Conservation (phyloP, 176 grass and related monocot genomes). For the Triticum monococcum region DNA sequence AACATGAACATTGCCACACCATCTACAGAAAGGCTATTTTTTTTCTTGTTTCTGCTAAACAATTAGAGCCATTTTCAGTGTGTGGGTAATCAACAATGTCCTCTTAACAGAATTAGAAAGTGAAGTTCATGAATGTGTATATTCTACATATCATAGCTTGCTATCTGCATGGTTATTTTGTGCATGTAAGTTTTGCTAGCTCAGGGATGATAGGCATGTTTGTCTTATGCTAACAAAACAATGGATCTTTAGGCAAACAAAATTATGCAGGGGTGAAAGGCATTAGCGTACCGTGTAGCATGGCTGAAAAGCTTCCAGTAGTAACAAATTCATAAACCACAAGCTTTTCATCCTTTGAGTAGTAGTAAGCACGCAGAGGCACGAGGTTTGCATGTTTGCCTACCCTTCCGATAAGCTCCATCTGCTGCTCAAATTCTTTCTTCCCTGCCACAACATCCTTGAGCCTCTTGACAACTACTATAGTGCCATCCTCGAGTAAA, state of each 20-base stretch:
- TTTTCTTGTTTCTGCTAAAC: neutral
- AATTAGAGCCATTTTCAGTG: conserved; percentile 12
- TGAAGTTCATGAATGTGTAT: conserved; percentile 3
- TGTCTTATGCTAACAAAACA: neutral
- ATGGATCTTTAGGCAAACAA: neutral
- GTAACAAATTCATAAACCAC: conserved; percentile 86
- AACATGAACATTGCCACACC: neutral
- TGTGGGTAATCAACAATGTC: neutral
- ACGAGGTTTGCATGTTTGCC: conserved; percentile 70
- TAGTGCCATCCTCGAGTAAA: conserved; percentile 77
- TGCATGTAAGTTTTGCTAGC: conserved; percentile 11
- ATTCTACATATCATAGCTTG: neutral
- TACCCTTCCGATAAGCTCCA: conserved; percentile 81
- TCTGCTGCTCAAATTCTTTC: conserved; percentile 97
- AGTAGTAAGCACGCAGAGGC: conserved; percentile 87
- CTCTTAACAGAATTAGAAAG: conserved; percentile 1
- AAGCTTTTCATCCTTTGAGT: conserved; percentile 99
- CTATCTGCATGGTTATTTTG: neutral
- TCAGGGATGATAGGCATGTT: neutral
- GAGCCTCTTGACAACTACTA: conserved; percentile 92
- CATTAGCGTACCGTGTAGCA: conserved; percentile 76
- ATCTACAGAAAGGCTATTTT: no score
- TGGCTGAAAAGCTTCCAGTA: conserved; percentile 65
- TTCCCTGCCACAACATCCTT: conserved; percentile 88
- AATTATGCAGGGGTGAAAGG: neutral